Percentiles rank a stretch among this genome's conserved stretches.
phyloP scores from a whole-genome alignment of 2,329 filamentous ascomycete species.

The Monosporascus sp. region DNA sequence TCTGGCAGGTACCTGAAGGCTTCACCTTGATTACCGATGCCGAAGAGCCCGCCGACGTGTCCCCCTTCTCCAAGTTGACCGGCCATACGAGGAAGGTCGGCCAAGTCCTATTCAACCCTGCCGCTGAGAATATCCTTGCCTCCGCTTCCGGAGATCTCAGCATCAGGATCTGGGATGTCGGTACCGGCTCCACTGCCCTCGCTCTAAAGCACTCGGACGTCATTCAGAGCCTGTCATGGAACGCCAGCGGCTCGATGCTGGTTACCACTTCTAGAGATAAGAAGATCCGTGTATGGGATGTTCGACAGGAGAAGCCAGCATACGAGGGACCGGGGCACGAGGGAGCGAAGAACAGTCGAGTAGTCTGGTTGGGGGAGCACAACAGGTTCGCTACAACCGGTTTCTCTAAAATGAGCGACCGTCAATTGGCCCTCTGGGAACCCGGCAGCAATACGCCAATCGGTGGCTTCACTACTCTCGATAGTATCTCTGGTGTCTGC shows the following conservation, averaged over 20 bases:
- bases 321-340: constrained; percentile 81
- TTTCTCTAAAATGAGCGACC: constrained; percentile 97
- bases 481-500: constrained; percentile 95
- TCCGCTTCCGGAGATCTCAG: constrained; percentile 93
- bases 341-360: constrained; percentile 95
- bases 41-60: constrained; percentile 77
- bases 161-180: constrained; percentile 93
- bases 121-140: constrained; percentile 90
- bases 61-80: constrained; percentile 72
- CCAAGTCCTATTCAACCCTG: constrained; percentile 95
- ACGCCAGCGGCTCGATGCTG: constrained; percentile 76
- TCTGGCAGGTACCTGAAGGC: constrained; percentile 88
- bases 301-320: constrained; percentile 81
- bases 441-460: constrained; percentile 79
- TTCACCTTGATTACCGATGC: constrained; percentile 82
- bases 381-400: constrained; percentile 94
- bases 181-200: constrained; percentile 67
- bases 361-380: constrained; percentile 95
- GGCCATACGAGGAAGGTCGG: constrained; percentile 95
- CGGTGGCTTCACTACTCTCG: constrained; percentile 82
- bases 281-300: constrained; percentile 97
- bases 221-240: constrained; percentile 94
- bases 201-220: constrained; percentile 84
- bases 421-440: constrained; percentile 94
- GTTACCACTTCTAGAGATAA: constrained; percentile 96